phyloP scores from a whole-genome alignment of 495 filamentous ascomycete species.

The Aspergillus indologenus region DNA sequence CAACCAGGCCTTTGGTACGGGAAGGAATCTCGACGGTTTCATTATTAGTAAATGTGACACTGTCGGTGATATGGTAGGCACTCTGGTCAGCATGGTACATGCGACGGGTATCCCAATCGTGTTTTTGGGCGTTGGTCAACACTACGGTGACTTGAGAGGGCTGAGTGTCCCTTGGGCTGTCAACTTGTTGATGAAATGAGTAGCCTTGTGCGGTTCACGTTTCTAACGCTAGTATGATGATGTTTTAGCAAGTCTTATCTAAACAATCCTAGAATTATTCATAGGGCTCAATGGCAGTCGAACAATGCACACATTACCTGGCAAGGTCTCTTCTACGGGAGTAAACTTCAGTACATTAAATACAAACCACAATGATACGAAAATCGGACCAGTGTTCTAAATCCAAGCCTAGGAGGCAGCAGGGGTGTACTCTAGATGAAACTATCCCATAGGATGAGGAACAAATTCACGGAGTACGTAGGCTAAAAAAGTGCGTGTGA shows the following conservation, averaged over 20 bases:
- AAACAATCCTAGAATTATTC: no score
- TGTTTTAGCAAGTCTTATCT: not conserved
- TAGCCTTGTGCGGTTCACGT: not conserved
- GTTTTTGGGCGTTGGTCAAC: constrained; percentile 92
- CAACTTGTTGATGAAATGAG: constrained; percentile 65
- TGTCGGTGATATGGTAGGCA: constrained; percentile 97
- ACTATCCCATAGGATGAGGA: no score
- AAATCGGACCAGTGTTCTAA: no score
- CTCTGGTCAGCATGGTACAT: constrained; percentile 94
- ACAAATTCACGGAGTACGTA: no score
- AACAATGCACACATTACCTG: no score
- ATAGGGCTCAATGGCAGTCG: no score
- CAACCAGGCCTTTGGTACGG: constrained; percentile 83
- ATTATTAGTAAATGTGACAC: constrained; percentile 99
- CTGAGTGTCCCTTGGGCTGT: constrained; percentile 92
- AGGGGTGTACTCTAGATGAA: no score
- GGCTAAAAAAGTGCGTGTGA: no score
- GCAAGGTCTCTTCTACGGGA: no score
- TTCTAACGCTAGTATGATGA: not conserved
- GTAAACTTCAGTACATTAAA: no score
- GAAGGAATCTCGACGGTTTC: constrained; percentile 82
- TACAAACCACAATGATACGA: no score
- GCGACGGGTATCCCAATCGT: constrained; percentile 93
- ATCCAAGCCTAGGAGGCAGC: no score
- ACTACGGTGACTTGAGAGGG: constrained; percentile 92